Base-by-base conservation (phyloP, 2,329 filamentous ascomycete genomes). In the Coniella lustricola region DNA sequence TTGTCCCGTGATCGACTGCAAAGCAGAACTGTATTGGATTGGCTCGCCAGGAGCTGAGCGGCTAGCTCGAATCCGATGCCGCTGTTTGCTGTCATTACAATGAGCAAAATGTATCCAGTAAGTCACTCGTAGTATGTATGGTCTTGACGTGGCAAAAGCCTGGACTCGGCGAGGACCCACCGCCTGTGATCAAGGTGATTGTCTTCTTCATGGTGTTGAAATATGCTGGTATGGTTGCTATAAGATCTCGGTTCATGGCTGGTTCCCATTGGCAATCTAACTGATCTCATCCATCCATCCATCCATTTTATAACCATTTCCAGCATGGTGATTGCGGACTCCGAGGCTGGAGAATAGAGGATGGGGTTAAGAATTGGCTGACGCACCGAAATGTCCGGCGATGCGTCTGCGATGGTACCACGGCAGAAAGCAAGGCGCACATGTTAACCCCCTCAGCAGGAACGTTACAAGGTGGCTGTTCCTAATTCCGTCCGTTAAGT, bases 61-160 rank as follows among this genome's bases (percentile, higher is more conserved):
- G 25, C 43, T 16, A 45, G 21, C 43, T 45, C 43, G 7, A 45
- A 45, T 7, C 43, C 43, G 13, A 45, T 45, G 8, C 43, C 43
- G 20, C 43, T 17, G 20, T 45, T 45, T 18, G 20, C 43, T 45
- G 43, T 22, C 9, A 18, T 8, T 3, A 7, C 12, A 12, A 17
- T 45, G 10, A 45, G 43, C 21, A 16, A 13, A 29, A 29, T 5
- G 25, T 5, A n/a, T n/a, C n/a, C n/a, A n/a, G n/a, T n/a, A n/a
- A n/a, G n/a, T n/a, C n/a, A n/a, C n/a, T n/a, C n/a, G n/a, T n/a
- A n/a, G n/a, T n/a, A n/a, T n/a, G n/a, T n/a, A n/a, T n/a, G n/a
- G n/a, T n/a, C n/a, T n/a, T n/a, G n/a, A n/a, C n/a, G n/a, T n/a
- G n/a, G n/a, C n/a, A n/a, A n/a, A n/a, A n/a, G n/a, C n/a, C n/a